Conservation (phyloP, 108 stramenopile genomes). For the Thalassiosira profunda region DNA sequence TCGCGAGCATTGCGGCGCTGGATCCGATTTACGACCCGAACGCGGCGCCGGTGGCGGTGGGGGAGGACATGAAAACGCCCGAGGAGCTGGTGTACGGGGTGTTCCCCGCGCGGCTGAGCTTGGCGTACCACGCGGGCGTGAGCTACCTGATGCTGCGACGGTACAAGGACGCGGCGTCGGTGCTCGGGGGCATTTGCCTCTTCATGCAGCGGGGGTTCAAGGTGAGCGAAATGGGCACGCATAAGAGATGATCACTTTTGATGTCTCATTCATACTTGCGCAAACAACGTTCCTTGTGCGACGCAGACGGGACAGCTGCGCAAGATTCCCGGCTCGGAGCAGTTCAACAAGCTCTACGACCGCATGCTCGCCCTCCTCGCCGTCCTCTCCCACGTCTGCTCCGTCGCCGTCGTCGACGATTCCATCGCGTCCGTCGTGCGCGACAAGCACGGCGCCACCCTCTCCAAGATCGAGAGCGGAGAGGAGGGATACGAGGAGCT, state of each 20-base stretch:
- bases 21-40: conserved; percentile 53
- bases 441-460: conserved; percentile 89
- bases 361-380: conserved; percentile 93
- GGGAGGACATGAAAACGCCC: conserved; percentile 61
- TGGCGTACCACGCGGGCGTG: conserved; percentile 96
- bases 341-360: conserved; percentile 84
- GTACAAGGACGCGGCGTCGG: conserved; percentile 90
- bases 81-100: conserved; percentile 75
- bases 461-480: conserved; percentile 82
- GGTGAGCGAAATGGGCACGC: conserved; percentile 18
- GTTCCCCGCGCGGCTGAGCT: conserved; percentile 86
- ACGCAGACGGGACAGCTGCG: conserved; percentile 75
- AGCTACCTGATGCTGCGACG: conserved; percentile 94
- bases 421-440: conserved; percentile 68
- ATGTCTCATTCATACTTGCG: not conserved
- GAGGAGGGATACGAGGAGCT: conserved; percentile 89
- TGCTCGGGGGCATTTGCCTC: conserved; percentile 78
- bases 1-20: conserved; percentile 78
- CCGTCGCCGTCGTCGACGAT: conserved; percentile 78
- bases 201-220: conserved; percentile 88
- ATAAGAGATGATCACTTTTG: not conserved
- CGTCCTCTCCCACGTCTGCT: conserved; percentile 76
- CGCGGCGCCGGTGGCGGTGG: conserved; percentile 30
- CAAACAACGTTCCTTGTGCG: not conserved
- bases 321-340: conserved; percentile 77